Percentiles rank a stretch among this genome's conserved stretches.
These are phyloP conservation scores for Saturnispora silvae DNA, from an alignment of 805 yeast genomes.

Conservation along the genomic window DNA sequence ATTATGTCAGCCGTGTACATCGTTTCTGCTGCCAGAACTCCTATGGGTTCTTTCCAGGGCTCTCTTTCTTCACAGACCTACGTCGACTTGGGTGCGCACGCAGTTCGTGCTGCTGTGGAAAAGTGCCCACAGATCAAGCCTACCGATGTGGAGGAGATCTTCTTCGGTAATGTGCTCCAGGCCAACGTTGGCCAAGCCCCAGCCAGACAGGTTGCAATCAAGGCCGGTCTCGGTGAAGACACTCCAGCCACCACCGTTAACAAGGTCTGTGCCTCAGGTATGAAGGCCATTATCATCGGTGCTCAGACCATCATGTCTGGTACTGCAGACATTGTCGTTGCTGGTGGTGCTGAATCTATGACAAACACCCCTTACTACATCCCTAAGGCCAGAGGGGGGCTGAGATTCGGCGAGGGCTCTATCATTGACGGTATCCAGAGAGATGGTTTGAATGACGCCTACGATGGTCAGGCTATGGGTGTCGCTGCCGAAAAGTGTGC, in stretches of 20 bases:
- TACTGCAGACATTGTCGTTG: slow-evolving; percentile 82
- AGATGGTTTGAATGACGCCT: slow-evolving; percentile 92
- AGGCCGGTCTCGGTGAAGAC: slow-evolving; percentile 73
- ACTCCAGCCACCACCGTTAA: slow-evolving; percentile 85
- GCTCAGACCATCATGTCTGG: slow-evolving; percentile 88
- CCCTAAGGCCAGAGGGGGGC: slow-evolving; percentile 77
- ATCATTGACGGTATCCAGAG: slow-evolving; percentile 82
- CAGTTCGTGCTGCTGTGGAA: slow-evolving; percentile 79
- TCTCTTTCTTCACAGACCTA: slow-evolving; percentile 61
- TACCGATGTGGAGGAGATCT: slow-evolving; percentile 73
- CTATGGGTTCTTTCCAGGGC: slow-evolving; percentile 93
- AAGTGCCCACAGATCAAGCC: slow-evolving; percentile 76
- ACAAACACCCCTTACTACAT: slow-evolving; percentile 89
- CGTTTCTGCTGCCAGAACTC: slow-evolving; percentile 88
- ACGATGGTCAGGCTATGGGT: slow-evolving; percentile 86
- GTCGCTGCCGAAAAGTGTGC: slow-evolving; percentile 97
- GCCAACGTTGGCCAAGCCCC: slow-evolving; percentile 97
- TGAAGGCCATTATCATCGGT: slow-evolving; percentile 83
- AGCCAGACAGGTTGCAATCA: slow-evolving; percentile 92
- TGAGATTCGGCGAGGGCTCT: slow-evolving; percentile 74
- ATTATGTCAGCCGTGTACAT: slow-evolving; percentile 82
- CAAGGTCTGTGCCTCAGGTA: slow-evolving; percentile 95
- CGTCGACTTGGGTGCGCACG: slow-evolving; percentile 84
- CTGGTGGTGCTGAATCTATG: slow-evolving; percentile 98
- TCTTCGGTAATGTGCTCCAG: slow-evolving; percentile 85